A percentile compares a stretch with the other conserved stretches of the same genome.
Conservation (phyloP, 2,329 filamentous ascomycete genomes). For the Diaporthe sp. region DNA sequence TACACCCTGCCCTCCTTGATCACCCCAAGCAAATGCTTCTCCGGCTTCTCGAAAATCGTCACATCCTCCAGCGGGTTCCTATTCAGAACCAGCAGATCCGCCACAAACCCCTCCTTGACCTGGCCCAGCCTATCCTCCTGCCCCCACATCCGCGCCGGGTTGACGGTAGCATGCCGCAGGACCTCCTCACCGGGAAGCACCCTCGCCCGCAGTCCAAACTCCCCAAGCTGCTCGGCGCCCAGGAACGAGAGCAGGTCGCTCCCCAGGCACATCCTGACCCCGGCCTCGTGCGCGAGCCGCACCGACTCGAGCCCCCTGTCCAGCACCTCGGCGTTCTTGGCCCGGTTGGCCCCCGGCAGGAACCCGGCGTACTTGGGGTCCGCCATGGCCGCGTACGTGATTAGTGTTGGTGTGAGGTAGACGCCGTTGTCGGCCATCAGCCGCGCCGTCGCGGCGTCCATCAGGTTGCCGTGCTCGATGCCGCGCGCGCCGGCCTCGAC, state of each 20-base stretch:
- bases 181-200: slow-evolving; percentile 18
- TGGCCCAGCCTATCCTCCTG: slow-evolving; percentile 59
- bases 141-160: slow-evolving; percentile 60
- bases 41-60: slow-evolving; percentile 59
- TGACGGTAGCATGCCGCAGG: slow-evolving; percentile 50
- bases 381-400: slow-evolving; percentile 57
- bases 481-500: slow-evolving; percentile 63
- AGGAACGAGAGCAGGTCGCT: slow-evolving; percentile 38
- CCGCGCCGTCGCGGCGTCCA: slow-evolving; percentile 53
- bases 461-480: slow-evolving; percentile 57
- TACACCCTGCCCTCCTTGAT: slow-evolving; percentile 65
- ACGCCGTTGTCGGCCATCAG: slow-evolving; percentile 60
- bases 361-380: slow-evolving; percentile 43
- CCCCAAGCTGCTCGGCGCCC: slow-evolving; percentile 38
- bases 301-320: slow-evolving; percentile 15
- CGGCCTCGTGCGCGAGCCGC: slow-evolving; percentile 35
- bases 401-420: slow-evolving; percentile 63
- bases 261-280: slow-evolving; percentile 39
- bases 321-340: slow-evolving; percentile 39
- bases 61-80: slow-evolving; percentile 65
- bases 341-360: slow-evolving; percentile 26
- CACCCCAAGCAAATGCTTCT: slow-evolving; percentile 60
- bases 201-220: slow-evolving; percentile 38
- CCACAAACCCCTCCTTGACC: slow-evolving; percentile 59
- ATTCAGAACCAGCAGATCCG: slow-evolving; percentile 64